Percentiles rank a stretch among this genome's conserved stretches.
These are phyloP conservation scores for Marasmius sp. DNA, from an alignment of 1,284 basidiomycete genomes.

Conservation along the genomic window DNA sequence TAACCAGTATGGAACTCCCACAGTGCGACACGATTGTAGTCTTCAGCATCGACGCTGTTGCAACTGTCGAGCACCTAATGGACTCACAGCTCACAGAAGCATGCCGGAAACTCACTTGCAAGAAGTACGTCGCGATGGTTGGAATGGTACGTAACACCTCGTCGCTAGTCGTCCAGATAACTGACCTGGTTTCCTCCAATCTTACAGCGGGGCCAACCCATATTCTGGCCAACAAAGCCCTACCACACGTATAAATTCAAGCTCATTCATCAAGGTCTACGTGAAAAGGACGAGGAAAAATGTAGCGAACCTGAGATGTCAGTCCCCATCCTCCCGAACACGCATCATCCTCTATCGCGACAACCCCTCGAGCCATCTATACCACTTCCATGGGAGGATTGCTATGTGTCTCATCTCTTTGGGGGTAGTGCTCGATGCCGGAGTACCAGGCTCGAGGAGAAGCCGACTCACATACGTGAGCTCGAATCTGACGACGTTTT, in stretches of 20 bases:
- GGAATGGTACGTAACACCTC: not conserved
- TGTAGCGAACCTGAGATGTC: conserved; percentile 9
- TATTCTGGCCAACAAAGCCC: not conserved
- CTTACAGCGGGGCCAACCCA: not conserved
- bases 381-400: conserved; percentile 12
- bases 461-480: not conserved
- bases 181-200: not conserved
- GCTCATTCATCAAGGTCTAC: conserved; percentile 6
- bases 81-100: not conserved
- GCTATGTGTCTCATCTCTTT: conserved; percentile 6
- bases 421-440: not conserved
- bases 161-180: not conserved
- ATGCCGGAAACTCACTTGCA: not conserved
- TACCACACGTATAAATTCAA: conserved; percentile 5
- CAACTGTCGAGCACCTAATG: not conserved
- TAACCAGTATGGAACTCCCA: not conserved
- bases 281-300: not conserved
- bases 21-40: not conserved
- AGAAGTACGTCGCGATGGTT: not conserved
- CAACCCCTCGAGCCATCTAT: conserved; percentile 3
- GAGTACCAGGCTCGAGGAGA: not conserved
- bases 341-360: conserved; percentile 5
- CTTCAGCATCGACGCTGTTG: not conserved
- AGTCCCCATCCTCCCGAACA: conserved; percentile 12
- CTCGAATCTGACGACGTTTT: not conserved